These are phyloP conservation scores for Glebionis coronaria DNA, from an alignment of 129 eudicot species.

Conservation along the genomic window DNA sequence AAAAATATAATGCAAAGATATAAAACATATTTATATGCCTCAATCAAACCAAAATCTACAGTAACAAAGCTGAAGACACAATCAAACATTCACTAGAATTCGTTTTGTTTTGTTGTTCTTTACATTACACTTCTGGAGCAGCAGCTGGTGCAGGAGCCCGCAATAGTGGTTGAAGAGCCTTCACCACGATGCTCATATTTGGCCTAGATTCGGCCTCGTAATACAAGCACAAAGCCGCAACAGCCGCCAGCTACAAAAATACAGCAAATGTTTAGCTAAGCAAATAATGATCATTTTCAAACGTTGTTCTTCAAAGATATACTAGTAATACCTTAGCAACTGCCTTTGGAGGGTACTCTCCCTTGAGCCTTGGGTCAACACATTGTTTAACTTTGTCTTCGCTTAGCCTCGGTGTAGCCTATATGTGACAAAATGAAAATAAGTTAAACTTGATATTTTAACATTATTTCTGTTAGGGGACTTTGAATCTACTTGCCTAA, in stretches of 20 bases:
- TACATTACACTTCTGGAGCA: too few species aligned
- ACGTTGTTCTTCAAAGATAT: constrained; percentile 13
- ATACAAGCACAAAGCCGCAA: constrained; percentile 80
- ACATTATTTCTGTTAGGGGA: neutral
- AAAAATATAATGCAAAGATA: too few species aligned
- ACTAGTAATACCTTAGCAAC: constrained; percentile 86
- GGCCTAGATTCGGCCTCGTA: constrained; percentile 84
- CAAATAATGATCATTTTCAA: neutral
- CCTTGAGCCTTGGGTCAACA: constrained; percentile 83
- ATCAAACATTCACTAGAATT: too few species aligned
- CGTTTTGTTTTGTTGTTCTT: too few species aligned
- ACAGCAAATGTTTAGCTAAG: constrained; percentile 9
- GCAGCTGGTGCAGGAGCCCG: too few species aligned
- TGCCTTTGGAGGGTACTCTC: constrained; percentile 78
- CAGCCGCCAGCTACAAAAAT: constrained; percentile 66
- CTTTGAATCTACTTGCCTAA: too few species aligned
- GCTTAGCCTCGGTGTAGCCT: constrained; percentile 97
- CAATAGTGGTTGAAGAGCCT: too few species aligned
- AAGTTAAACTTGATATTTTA: neutral
- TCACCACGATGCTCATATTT: constrained; percentile 82
- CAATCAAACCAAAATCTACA: too few species aligned
- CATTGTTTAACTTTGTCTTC: constrained; percentile 95
- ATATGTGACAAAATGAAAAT: constrained; percentile 8
- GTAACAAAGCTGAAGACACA: too few species aligned
- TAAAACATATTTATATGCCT: too few species aligned